These are phyloP conservation scores for Solanum pinnatisectum DNA, from an alignment of 257 asterid species.

Conservation along the genomic window DNA sequence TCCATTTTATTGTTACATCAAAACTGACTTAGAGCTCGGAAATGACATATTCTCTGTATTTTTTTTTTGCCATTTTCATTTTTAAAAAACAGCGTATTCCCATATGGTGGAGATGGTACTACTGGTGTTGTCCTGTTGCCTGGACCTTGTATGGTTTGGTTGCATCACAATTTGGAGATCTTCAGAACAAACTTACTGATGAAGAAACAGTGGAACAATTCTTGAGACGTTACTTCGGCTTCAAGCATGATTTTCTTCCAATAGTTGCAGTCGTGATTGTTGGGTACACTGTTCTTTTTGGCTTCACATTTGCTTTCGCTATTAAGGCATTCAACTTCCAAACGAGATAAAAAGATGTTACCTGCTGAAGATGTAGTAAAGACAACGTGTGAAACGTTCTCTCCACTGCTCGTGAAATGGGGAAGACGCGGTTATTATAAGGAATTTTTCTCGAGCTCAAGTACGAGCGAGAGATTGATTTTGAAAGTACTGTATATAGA, in stretches of 20 bases:
- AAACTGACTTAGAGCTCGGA: background rate
- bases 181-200: background rate
- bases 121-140: conserved; percentile 52
- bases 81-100: conserved; percentile 44
- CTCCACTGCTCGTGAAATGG: background rate
- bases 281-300: conserved; percentile 26
- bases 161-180: conserved; percentile 55
- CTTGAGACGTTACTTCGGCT: conserved; percentile 40
- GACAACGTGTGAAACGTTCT: background rate
- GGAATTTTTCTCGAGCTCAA: background rate
- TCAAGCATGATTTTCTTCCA: conserved; percentile 41
- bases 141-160: conserved; percentile 61
- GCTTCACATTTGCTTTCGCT: conserved; percentile 33
- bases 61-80: background rate
- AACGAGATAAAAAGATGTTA: conserved; percentile 16
- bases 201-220: conserved; percentile 28
- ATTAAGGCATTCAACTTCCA: conserved; percentile 53
- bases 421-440: background rate
- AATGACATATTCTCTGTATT: background rate
- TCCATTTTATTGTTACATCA: background rate
- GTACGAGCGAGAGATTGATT: background rate
- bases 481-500: background rate
- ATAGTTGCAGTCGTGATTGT: conserved; percentile 22
- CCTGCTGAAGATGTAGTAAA: background rate
- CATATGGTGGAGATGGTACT: conserved; percentile 88